Conservation (phyloP, 2,329 filamentous ascomycete species). For the Phoma sp. region DNA sequence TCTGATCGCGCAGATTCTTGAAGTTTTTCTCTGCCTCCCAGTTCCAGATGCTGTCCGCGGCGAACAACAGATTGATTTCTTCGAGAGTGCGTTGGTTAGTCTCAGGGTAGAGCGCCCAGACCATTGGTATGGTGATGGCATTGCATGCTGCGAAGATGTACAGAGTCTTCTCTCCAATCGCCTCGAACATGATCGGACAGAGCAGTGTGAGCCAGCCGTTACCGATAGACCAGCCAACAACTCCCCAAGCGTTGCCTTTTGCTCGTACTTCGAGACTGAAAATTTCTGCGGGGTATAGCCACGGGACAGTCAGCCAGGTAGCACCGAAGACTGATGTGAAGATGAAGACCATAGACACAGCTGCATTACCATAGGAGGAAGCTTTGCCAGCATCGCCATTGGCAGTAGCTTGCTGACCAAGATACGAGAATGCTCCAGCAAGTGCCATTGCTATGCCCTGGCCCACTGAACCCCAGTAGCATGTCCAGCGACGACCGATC, state of each 20-base stretch:
- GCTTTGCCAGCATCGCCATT: slow-evolving; percentile 55
- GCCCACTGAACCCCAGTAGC: slow-evolving; percentile 70
- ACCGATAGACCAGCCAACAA: slow-evolving; percentile 77
- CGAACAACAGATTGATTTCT: slow-evolving; percentile 77
- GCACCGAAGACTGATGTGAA: slow-evolving; percentile 70
- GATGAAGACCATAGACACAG: slow-evolving; percentile 73
- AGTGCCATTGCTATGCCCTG: slow-evolving; percentile 72
- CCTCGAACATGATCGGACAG: slow-evolving; percentile 57
- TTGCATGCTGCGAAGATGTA: slow-evolving; percentile 76
- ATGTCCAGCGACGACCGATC: slow-evolving; percentile 71
- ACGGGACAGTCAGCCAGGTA: slow-evolving; percentile 64
- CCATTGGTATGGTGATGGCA: slow-evolving; percentile 68
- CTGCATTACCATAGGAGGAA: slow-evolving; percentile 65
- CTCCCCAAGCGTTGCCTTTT: slow-evolving; percentile 77
- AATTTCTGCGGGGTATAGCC: slow-evolving; percentile 73
- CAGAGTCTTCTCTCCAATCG: slow-evolving; percentile 72
- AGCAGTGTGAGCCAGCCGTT: slow-evolving; percentile 66
- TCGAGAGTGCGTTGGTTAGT: slow-evolving; percentile 76
- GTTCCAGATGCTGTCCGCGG: slow-evolving; percentile 68
- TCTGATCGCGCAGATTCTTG: slow-evolving; percentile 24
- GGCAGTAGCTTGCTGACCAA: slow-evolving; percentile 57
- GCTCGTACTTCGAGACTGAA: slow-evolving; percentile 74
- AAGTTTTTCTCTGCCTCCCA: slow-evolving; percentile 57
- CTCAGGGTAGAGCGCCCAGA: slow-evolving; percentile 77
- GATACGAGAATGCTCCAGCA: slow-evolving; percentile 66